phyloP scores from a whole-genome alignment of 805 yeast genomes.

The Candida tallmaniae region DNA sequence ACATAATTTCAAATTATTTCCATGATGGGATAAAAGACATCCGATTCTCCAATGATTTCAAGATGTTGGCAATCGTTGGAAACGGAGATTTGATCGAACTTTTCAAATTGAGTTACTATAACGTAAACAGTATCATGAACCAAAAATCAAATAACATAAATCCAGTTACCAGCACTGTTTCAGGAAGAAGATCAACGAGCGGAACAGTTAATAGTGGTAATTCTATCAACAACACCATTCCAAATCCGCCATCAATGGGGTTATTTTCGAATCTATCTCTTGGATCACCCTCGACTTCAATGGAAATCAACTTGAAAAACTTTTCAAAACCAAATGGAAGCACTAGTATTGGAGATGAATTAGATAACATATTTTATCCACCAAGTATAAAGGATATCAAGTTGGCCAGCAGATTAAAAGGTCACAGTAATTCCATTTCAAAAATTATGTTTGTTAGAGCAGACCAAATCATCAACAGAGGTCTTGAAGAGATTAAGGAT shows the following conservation, averaged over 20 bases:
- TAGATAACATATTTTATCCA: constrained; percentile 17
- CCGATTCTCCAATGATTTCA: constrained; percentile 45
- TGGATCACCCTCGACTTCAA: constrained; percentile 19
- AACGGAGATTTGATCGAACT: constrained; percentile 50
- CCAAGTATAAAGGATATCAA: constrained; percentile 34
- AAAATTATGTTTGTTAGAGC: constrained; percentile 23
- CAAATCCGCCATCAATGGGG: constrained; percentile 6
- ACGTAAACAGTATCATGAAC: constrained; percentile 30
- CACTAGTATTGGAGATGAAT: constrained; percentile 5
- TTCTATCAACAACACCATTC: constrained; percentile 9
- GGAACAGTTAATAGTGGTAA: constrained; percentile 31
- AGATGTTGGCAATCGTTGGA: constrained; percentile 44
- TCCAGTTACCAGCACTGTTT: neutral
- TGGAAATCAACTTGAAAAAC: constrained; percentile 12
- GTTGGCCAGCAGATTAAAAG: constrained; percentile 34
- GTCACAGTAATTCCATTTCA: constrained; percentile 35
- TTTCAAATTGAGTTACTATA: constrained; percentile 37
- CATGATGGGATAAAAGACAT: constrained; percentile 55
- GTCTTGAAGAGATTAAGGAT: constrained; percentile 6
- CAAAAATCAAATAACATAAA: constrained; percentile 6
- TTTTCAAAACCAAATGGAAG: constrained; percentile 6
- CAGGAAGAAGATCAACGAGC: constrained; percentile 30
- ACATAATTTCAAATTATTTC: constrained; percentile 58
- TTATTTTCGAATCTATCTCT: constrained; percentile 20
- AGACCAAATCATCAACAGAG: constrained; percentile 8